phyloP scores from a whole-genome alignment of 2,329 filamentous ascomycete genomes.

The Beauveria australis region DNA sequence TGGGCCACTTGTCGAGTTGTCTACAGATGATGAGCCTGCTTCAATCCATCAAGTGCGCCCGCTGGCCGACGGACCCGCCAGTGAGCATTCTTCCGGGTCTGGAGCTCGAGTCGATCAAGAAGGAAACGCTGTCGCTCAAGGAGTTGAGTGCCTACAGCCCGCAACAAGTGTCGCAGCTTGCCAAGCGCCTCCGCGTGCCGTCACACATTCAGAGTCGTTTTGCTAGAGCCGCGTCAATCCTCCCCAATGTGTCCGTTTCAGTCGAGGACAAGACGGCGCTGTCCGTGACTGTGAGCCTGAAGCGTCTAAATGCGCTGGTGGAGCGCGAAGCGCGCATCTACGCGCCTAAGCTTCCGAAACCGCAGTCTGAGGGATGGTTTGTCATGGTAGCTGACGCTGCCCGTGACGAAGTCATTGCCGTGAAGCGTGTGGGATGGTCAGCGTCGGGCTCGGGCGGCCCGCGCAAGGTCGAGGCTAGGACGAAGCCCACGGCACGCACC shows the following conservation, averaged over 20 bases:
- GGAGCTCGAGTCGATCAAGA: slow-evolving; percentile 32
- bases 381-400: slow-evolving; percentile 61
- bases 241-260: slow-evolving; percentile 62
- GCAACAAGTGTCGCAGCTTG: slow-evolving; percentile 33
- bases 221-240: slow-evolving; percentile 49
- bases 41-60: slow-evolving; percentile 84
- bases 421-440: slow-evolving; percentile 79
- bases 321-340: slow-evolving; percentile 68
- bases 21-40: slow-evolving; percentile 76
- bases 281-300: slow-evolving; percentile 55
- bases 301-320: slow-evolving; percentile 56
- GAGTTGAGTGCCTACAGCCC: slow-evolving; percentile 23
- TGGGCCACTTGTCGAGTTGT: slow-evolving; percentile 73
- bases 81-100: slow-evolving; percentile 74
- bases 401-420: slow-evolving; percentile 69
- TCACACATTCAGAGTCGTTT: slow-evolving; percentile 37
- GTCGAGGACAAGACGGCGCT: slow-evolving; percentile 53
- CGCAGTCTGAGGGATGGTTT: slow-evolving; percentile 92
- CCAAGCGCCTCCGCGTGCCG: slow-evolving; percentile 44
- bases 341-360: slow-evolving; percentile 85
- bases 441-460: slow-evolving; percentile 17
- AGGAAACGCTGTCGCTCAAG: slow-evolving; percentile 36
- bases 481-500: slow-evolving; percentile 44
- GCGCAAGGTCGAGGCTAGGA: slow-evolving; percentile 30
- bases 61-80: slow-evolving; percentile 79